Evolutionary conservation across 768 basidiomycete genomes (phyloP).

Genomic region (Nevesoporus exiguus): DNA sequence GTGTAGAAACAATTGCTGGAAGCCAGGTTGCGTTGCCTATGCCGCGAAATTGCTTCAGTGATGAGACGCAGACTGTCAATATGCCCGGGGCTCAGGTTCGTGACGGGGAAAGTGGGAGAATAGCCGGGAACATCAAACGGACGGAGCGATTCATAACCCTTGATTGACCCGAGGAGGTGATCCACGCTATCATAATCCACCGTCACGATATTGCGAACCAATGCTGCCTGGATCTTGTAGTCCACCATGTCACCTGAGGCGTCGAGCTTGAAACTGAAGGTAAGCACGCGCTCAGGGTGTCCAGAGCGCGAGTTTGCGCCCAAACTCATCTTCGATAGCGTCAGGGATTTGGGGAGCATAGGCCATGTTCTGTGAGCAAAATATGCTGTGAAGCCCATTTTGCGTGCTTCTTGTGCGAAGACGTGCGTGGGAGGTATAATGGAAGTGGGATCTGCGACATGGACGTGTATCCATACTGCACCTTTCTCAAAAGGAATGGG

Average conservation of each 20-base stretch:
- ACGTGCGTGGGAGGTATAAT: conserved; percentile 68
- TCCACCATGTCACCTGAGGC: conserved; percentile 63
- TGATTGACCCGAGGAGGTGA: conserved; percentile 35
- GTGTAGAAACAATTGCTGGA: conserved; percentile 26
- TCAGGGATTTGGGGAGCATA: conserved; percentile 66
- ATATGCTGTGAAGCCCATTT: conserved; percentile 56
- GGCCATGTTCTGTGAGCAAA: conserved; percentile 59
- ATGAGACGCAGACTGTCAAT: conserved; percentile 32
- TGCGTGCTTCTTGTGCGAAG: conserved; percentile 55
- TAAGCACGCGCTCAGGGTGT: conserved; percentile 56
- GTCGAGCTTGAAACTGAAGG: conserved; percentile 76
- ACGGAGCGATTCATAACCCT: conserved; percentile 9
- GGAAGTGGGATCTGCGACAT: conserved; percentile 90
- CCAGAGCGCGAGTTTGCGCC: conserved; percentile 35
- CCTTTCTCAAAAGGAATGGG: conserved; percentile 55
- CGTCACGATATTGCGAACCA: conserved; percentile 64
- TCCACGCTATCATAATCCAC: conserved; percentile 72
- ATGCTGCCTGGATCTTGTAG: conserved; percentile 62
- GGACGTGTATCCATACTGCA: conserved; percentile 79
- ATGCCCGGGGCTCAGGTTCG: conserved; percentile 16
- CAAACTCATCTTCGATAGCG: conserved; percentile 49
- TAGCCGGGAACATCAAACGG: conserved; percentile 19
- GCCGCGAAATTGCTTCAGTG: conserved; percentile 23
- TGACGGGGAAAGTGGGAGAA: not conserved
- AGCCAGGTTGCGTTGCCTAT: conserved; percentile 22